Percentiles rank a stretch among this genome's conserved stretches.
Evolutionary conservation across 495 filamentous ascomycete genomes (phyloP).

Genomic region (Penicillium bovifimosum): DNA sequence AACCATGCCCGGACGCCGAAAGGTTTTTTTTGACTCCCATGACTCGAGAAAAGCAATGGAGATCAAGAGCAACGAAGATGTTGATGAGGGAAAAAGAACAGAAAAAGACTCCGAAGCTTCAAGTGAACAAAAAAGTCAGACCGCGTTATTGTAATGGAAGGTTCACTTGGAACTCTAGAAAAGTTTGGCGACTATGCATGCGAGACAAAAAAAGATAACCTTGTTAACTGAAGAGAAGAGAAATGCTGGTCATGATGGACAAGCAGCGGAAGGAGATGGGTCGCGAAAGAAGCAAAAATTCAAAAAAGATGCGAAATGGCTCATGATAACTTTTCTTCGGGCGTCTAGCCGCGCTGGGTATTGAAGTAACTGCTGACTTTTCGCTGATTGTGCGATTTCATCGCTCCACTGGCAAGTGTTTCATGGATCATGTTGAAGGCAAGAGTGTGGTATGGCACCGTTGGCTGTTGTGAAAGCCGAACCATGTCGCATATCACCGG

Average conservation of each 20-base stretch:
- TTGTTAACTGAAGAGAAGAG: constrained; percentile 11
- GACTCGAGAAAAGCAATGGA: constrained; percentile 22
- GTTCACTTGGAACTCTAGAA: constrained; percentile 16
- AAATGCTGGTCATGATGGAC: constrained; percentile 26
- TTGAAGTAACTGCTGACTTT: constrained; percentile 45
- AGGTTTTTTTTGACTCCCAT: constrained; percentile 34
- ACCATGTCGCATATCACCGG: constrained; percentile 51
- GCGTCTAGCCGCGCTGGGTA: constrained; percentile 13
- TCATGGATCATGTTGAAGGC: constrained; percentile 1
- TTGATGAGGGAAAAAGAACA: background rate
- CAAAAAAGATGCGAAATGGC: constrained; percentile 10
- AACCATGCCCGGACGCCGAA: constrained; percentile 40
- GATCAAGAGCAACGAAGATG: background rate
- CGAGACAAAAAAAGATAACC: constrained; percentile 10
- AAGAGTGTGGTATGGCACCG: background rate
- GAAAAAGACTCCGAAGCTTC: constrained; percentile 18
- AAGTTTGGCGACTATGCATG: constrained; percentile 19
- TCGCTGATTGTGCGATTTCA: constrained; percentile 52
- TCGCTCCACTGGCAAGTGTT: constrained; percentile 37
- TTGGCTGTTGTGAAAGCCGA: constrained; percentile 43
- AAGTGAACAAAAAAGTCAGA: constrained; percentile 9
- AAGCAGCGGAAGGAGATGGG: constrained; percentile 15
- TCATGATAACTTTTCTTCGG: constrained; percentile 15
- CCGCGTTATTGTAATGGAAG: constrained; percentile 16
- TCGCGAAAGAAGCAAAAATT: constrained; percentile 9